Conservation (phyloP, 1,284 basidiomycete genomes). For the Gomphus sp. region DNA sequence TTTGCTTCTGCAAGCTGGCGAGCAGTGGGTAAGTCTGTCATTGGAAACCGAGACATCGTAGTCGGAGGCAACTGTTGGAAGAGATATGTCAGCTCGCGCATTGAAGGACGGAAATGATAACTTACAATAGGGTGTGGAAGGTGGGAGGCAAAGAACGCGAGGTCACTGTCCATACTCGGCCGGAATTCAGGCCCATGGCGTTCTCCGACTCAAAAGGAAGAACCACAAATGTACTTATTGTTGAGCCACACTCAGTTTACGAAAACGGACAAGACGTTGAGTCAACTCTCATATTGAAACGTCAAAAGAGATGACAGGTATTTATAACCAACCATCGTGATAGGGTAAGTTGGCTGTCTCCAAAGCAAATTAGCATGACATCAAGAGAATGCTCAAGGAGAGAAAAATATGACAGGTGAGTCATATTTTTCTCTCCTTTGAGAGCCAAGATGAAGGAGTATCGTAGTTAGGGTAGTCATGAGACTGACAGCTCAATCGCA, state of each 20-base stretch:
- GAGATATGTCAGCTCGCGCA: background rate
- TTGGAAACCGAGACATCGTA: background rate
- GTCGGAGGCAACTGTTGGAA: background rate
- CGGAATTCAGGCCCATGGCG: background rate
- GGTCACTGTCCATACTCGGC: background rate
- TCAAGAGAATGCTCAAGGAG: no score
- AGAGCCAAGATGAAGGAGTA: no score
- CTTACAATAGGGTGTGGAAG: background rate
- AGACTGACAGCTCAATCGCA: no score
- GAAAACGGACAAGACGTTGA: no score
- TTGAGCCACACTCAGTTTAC: background rate
- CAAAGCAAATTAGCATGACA: no score
- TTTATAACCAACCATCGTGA: no score
- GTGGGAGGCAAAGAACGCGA: background rate
- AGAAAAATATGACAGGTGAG: no score
- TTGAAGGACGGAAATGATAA: background rate
- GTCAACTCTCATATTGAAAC: no score
- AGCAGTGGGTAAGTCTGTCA: conserved; percentile 4
- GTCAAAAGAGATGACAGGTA: no score
- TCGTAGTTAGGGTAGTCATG: no score
- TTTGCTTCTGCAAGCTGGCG: conserved; percentile 14
- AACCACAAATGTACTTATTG: background rate
- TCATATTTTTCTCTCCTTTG: no score
- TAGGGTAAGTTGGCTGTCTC: no score
- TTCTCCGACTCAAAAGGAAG: background rate